These are phyloP conservation scores for Mortierella sp. DNA, from an alignment of 371 early-diverging fungal genomes.

Conservation along the genomic window DNA sequence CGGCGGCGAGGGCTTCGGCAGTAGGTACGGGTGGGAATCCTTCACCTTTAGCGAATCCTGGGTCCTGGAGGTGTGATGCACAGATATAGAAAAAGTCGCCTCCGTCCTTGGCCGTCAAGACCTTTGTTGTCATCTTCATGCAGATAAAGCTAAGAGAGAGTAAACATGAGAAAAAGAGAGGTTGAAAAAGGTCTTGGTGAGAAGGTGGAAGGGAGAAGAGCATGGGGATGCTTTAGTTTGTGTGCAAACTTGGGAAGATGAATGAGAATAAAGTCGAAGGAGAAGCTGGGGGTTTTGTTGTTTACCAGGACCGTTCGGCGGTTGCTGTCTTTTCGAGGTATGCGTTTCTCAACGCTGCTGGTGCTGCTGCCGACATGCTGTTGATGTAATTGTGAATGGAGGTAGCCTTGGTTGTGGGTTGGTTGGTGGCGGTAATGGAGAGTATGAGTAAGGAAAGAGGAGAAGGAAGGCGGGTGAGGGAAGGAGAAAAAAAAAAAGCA, in stretches of 20 bases:
- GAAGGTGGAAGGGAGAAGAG: background rate
- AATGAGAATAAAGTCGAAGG: background rate
- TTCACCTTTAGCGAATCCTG: constrained; percentile 56
- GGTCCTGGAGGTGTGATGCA: constrained; percentile 42
- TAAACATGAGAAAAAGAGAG: background rate
- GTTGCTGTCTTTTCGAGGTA: constrained; percentile 68
- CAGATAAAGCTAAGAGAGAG: constrained; percentile 62
- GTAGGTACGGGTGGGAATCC: constrained; percentile 49
- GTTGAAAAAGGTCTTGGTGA: background rate
- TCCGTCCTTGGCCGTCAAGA: constrained; percentile 69
- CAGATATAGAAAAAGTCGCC: constrained; percentile 74
- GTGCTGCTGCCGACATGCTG: constrained; percentile 42
- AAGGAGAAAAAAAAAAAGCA: background rate
- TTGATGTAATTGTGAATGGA: background rate
- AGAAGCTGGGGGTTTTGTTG: background rate
- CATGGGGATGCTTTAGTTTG: too few relatives aligned
- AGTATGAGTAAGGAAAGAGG: background rate
- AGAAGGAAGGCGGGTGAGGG: background rate
- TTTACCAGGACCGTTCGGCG: constrained; percentile 68
- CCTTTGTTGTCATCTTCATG: constrained; percentile 68
- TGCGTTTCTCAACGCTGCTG: constrained; percentile 62
- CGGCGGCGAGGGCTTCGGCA: constrained; percentile 51
- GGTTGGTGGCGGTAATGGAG: background rate
- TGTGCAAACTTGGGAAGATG: background rate
- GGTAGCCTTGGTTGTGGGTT: background rate